Conservation (phyloP, 31 red algal species). For the Odonthalia washingtoniensis region DNA sequence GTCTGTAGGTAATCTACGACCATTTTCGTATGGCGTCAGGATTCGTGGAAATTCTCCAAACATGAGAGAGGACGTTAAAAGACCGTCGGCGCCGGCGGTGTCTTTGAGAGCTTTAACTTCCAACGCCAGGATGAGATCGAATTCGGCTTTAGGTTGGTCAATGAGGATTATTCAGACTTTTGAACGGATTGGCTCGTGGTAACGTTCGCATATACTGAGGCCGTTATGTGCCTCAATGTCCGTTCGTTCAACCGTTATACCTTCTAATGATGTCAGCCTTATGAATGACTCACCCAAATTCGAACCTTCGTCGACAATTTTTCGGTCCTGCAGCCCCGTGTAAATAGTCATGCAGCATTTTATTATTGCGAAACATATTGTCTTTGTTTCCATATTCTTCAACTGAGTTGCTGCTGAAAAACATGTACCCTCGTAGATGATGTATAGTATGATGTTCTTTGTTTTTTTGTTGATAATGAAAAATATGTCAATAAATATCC, state of each 20-base stretch:
- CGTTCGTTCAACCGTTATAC: neutral
- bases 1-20: no score
- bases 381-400: neutral
- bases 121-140: neutral
- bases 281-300: slow-evolving; percentile 10
- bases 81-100: slow-evolving; percentile 10
- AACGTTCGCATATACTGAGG: slow-evolving; percentile 34
- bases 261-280: neutral
- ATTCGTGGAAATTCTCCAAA: slow-evolving; percentile 31
- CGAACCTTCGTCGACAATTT: slow-evolving; percentile 48
- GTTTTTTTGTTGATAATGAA: no score
- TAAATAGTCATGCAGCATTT: slow-evolving; percentile 6
- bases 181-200: slow-evolving; percentile 29
- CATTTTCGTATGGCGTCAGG: neutral
- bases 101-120: slow-evolving; percentile 43
- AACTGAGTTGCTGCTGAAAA: slow-evolving; percentile 4
- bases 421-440: no score
- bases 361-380: neutral
- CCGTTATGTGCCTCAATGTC: slow-evolving; percentile 15
- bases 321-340: slow-evolving; percentile 43
- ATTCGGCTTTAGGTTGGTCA: neutral
- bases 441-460: no score
- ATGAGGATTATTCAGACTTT: slow-evolving; percentile 18
- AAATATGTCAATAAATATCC: no score
- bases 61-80: slow-evolving; percentile 26